These are phyloP conservation scores for Coemansia sp. DNA, from an alignment of 192 early-diverging fungal genomes.

Conservation along the genomic window DNA sequence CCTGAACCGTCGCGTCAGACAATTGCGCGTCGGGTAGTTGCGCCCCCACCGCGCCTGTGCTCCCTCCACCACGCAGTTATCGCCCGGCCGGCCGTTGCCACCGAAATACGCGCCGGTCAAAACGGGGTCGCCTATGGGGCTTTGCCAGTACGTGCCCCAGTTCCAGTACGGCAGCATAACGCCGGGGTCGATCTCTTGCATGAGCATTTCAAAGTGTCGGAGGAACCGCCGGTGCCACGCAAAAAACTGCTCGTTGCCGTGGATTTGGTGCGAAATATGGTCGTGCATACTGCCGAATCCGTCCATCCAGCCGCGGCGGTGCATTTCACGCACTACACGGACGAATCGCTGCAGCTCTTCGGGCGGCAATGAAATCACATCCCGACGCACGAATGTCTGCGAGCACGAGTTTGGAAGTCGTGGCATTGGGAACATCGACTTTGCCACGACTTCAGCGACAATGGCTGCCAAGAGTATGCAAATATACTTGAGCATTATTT, in stretches of 20 bases:
- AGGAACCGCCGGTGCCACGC: slow-evolving; percentile 60
- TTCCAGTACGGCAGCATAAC: slow-evolving; percentile 68
- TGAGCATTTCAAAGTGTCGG: slow-evolving; percentile 54
- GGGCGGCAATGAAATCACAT: slow-evolving; percentile 30
- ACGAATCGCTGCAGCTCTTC: slow-evolving; percentile 42
- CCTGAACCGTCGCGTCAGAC: slow-evolving; percentile 50
- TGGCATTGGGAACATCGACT: slow-evolving; percentile 47
- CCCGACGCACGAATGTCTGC: slow-evolving; percentile 33
- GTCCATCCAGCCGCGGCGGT: slow-evolving; percentile 59
- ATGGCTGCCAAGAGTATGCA: slow-evolving; percentile 31
- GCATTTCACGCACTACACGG: slow-evolving; percentile 50
- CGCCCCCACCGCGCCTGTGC: slow-evolving; percentile 55
- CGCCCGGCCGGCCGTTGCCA: slow-evolving; percentile 40
- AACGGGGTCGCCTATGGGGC: slow-evolving; percentile 47
- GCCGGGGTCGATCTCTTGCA: slow-evolving; percentile 57
- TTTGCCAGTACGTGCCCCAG: slow-evolving; percentile 61
- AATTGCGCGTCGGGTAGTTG: slow-evolving; percentile 53
- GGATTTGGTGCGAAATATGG: slow-evolving; percentile 54
- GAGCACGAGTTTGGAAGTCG: slow-evolving; percentile 35
- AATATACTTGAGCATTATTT: slow-evolving; percentile 42
- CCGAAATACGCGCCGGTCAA: slow-evolving; percentile 42
- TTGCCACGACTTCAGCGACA: slow-evolving; percentile 23
- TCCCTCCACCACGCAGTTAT: slow-evolving; percentile 61
- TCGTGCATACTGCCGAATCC: slow-evolving; percentile 58
- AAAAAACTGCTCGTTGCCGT: slow-evolving; percentile 59